Evolutionary conservation across 2,329 filamentous ascomycete species (phyloP).

Genomic region (Juglanconis oblonga): DNA sequence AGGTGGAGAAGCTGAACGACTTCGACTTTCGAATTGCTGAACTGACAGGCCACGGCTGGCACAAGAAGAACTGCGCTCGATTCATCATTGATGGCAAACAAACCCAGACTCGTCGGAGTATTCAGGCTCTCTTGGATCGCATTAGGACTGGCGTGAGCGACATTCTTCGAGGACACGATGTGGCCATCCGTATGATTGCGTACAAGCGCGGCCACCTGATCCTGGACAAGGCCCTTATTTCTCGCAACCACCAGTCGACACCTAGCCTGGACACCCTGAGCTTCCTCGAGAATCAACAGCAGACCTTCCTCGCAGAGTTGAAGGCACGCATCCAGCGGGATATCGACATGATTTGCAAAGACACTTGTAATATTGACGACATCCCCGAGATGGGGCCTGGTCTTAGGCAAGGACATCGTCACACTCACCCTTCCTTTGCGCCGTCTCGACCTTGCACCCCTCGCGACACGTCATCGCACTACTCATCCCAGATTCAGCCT

Average conservation of each 20-base stretch:
- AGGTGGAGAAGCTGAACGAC: constrained; percentile 41
- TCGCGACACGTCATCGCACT: neutral
- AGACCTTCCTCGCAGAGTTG: constrained; percentile 36
- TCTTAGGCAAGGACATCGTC: constrained; percentile 5
- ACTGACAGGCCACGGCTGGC: constrained; percentile 44
- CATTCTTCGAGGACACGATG: constrained; percentile 44
- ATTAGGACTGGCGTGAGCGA: constrained; percentile 49
- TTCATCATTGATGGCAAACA: constrained; percentile 41
- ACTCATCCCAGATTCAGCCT: neutral
- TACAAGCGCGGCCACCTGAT: constrained; percentile 53
- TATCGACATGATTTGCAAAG: constrained; percentile 47
- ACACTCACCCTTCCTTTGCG: neutral
- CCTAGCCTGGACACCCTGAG: constrained; percentile 2
- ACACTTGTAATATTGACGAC: constrained; percentile 45
- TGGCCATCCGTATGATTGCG: constrained; percentile 44
- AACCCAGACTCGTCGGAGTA: constrained; percentile 41
- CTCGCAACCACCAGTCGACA: constrained; percentile 31
- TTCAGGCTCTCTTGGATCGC: constrained; percentile 49
- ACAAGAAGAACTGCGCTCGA: constrained; percentile 41
- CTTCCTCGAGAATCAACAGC: constrained; percentile 19
- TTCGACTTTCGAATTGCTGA: constrained; percentile 47
- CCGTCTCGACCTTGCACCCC: constrained; percentile 5
- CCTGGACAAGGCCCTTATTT: constrained; percentile 45
- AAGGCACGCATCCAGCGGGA: constrained; percentile 45
- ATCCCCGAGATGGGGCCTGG: constrained; percentile 25